Percentiles rank a stretch among this genome's conserved stretches.
These are phyloP conservation scores for Lasiodiplodia hormozganensis DNA, from an alignment of 2,329 filamentous ascomycete species.

Conservation along the genomic window DNA sequence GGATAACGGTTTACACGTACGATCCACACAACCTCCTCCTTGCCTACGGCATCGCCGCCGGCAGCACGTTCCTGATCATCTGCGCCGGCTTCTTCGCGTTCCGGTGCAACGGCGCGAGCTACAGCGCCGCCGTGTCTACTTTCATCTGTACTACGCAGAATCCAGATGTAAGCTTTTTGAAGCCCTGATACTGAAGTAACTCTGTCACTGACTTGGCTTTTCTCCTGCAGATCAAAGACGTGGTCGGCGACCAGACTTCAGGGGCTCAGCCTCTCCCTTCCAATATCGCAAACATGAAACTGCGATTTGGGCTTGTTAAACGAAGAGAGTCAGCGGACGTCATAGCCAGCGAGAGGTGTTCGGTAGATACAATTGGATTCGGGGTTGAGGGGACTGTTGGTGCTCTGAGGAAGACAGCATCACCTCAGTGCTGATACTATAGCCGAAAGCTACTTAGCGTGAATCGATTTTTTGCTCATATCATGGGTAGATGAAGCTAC, in stretches of 20 bases:
- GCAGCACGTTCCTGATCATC: background rate
- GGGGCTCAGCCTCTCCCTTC: background rate
- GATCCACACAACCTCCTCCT: background rate
- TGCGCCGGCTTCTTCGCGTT: background rate
- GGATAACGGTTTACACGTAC: constrained; percentile 1
- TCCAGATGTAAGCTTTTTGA: background rate
- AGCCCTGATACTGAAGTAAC: background rate
- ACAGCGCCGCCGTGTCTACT: background rate
- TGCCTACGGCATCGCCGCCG: background rate
- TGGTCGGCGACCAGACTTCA: background rate
- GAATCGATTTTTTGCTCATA: too few species aligned
- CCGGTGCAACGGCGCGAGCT: background rate
- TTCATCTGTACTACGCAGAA: constrained; percentile 4
- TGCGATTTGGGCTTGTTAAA: background rate
- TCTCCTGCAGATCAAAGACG: background rate
- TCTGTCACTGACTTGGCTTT: background rate
- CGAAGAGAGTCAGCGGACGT: background rate
- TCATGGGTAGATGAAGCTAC: too few species aligned
- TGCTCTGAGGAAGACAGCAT: background rate
- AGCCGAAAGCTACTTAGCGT: too few species aligned
- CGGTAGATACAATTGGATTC: background rate
- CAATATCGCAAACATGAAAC: background rate
- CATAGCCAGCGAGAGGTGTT: background rate
- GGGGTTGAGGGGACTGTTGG: background rate
- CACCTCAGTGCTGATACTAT: background rate